A percentile compares a stretch with the other conserved stretches of the same genome.
These are phyloP conservation scores for Aureoboletus auriporus DNA, from an alignment of 768 basidiomycete species.

Conservation along the genomic window DNA sequence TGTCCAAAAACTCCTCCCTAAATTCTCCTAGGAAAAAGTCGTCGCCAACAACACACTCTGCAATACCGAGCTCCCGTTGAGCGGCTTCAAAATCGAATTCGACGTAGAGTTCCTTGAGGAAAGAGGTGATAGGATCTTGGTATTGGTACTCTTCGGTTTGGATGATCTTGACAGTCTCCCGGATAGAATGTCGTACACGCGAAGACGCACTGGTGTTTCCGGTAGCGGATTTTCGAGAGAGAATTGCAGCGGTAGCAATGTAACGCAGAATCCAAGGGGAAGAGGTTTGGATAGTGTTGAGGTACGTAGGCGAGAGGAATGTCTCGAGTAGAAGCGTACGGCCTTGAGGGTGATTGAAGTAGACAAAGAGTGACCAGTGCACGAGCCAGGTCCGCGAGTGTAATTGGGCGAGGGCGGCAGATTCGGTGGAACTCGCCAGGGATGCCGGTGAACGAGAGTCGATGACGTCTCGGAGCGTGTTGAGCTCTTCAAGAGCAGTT, in stretches of 20 bases:
- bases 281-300: constrained; percentile 97
- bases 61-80: constrained; percentile 72
- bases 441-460: constrained; percentile 69
- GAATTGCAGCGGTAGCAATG: constrained; percentile 87
- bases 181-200: constrained; percentile 82
- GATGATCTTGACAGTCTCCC: constrained; percentile 90
- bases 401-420: constrained; percentile 79
- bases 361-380: constrained; percentile 98
- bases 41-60: constrained; percentile 78
- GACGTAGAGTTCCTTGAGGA: constrained; percentile 89
- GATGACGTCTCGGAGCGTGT: constrained; percentile 89
- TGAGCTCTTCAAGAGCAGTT: constrained; percentile 90
- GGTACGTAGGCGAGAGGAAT: constrained; percentile 93
- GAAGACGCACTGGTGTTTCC: constrained; percentile 48
- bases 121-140: constrained; percentile 87
- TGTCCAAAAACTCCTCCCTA: constrained; percentile 93
- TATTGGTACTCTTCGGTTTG: constrained; percentile 97
- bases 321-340: constrained; percentile 91
- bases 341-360: constrained; percentile 94
- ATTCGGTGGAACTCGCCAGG: constrained; percentile 43
- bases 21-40: constrained; percentile 95
- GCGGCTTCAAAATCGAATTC: constrained; percentile 97
- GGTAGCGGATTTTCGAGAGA: constrained; percentile 75
- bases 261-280: constrained; percentile 95
- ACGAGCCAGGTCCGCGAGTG: constrained; percentile 95